Evolutionary conservation across 1,139 yeast genomes (phyloP), one percentile per base, ranked within the genome.

Genomic region (Yamadazyma epiphylla): DNA sequence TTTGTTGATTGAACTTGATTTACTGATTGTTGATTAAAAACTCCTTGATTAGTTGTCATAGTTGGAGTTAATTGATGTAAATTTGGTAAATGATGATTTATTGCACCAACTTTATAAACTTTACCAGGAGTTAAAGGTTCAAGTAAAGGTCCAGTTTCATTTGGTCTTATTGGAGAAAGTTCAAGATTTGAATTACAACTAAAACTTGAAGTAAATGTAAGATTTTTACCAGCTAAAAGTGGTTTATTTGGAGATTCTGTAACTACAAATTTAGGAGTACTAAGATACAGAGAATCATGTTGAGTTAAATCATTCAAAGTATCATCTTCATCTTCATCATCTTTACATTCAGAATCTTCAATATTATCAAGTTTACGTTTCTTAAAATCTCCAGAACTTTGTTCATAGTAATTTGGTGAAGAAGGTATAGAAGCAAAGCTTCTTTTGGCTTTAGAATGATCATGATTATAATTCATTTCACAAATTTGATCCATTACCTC

Each of bases 101-200:
- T 29, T n/a, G 48, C 48, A 14, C 48, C 48, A 7, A 37, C 15
- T 30, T 41, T 42, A 24, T 43, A 43, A 19, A 43, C 41, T 28
- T 58, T 55, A 8, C 67, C 70, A 5, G 80, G 77, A 13, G 77
- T 70, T 22, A 70, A 49, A 13, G 82, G 81, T 47, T 75, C 81
- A 29, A 78, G 57, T 29, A 78, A 57, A 4, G 85, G 84, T 2
- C 85, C 85, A 2, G 84, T 66, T 50, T 74, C 77, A 44, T 64
- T 60, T 6, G 72, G 64, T 36, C 74, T 64, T 22, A 76, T 49
- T 10, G 86, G 86, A 13, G 81, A 75, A 15, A 79, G 53, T 46
- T 79, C 85, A 42, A 78, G 68, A 46, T 74, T 78, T 15, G 82
- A 74, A 42, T 67, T 73, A 44, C 82, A 77, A 48, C 81, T 77